Base-by-base conservation (phyloP, 2,329 filamentous ascomycete species). In the Pseudopithomyces chartarum region DNA sequence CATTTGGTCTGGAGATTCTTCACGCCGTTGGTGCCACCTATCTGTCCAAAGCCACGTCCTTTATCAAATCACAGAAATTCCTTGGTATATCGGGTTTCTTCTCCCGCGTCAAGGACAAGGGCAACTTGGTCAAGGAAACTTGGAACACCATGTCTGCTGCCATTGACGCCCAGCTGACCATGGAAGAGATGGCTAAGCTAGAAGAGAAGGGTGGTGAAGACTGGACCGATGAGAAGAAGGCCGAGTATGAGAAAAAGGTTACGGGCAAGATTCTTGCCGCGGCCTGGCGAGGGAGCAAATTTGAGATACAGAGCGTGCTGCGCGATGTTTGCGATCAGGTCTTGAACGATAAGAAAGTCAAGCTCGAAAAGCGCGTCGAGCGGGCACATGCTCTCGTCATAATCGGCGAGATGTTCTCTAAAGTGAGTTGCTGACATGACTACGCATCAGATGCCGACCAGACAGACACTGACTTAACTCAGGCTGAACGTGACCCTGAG, bases 241-340 rank as follows among this genome's bases (percentile, higher is more conserved):
- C 89, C 40, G 95, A 99, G 80, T 97, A 96, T 70, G 95, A 98
- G 82, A 89, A 94, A 72, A 88, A 90, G 67, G 94, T 98, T 22
- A 99, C 95, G 10, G 95, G 95, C 71, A 99, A 99, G 85, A 98
- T 99, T 64, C 85, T 99, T 38, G 96, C 92, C 4, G 95, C 95
- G 2, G 95, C 95, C 11, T 99, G 95, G 95, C 84, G 92, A 62
- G 95, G 95, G 45, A 94, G 89, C 84, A 96, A 95, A 80, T 98
- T 96, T 71, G 95, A 99, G 83, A 98, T 99, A 63, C 94, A 98
- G 82, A 90, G 92, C 70, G 94, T 99, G 62, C 80, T 99, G 71
- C 85, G 95, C 49, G 95, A 98, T 66, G 95, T 99, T 19, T 98
- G 94, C 76, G 95, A 99, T 73, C 84, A 86, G 60, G 89, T 97